Evolutionary conservation across 345 rosid genomes (phyloP).

Genomic region (Lagerstroemia speciosa): DNA sequence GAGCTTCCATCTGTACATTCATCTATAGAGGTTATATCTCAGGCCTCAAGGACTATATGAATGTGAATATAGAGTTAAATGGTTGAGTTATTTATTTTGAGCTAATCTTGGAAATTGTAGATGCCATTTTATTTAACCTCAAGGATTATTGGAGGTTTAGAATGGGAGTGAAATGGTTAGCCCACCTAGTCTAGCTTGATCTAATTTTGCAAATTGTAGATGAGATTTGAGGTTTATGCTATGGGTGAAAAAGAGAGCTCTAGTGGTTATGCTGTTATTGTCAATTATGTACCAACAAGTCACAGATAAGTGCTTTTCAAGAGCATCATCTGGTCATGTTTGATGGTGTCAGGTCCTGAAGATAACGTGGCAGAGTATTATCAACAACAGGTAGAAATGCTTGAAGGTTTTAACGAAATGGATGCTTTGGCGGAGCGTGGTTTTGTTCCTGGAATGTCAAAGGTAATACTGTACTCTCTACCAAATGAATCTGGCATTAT

Average conservation of each 20-base stretch:
- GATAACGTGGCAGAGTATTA: constrained; percentile 90
- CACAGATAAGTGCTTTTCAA: neutral
- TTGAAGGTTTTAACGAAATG: constrained; percentile 93
- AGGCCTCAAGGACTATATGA: neutral
- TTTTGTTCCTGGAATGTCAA: constrained; percentile 78
- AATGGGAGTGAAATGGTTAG: neutral
- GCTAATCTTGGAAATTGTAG: neutral
- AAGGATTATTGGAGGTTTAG: neutral
- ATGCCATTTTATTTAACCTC: neutral
- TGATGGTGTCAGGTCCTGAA: constrained; percentile 57
- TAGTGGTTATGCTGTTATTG: neutral
- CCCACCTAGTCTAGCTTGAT: neutral
- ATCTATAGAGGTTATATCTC: neutral
- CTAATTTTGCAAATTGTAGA: constrained; percentile 15
- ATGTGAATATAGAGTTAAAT: neutral
- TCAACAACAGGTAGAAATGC: constrained; percentile 96
- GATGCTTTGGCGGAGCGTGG: constrained; percentile 92
- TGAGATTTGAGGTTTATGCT: neutral
- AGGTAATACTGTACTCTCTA: constrained; percentile 32
- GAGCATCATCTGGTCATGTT: constrained; percentile 3
- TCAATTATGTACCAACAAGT: neutral
- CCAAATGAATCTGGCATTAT: neutral
- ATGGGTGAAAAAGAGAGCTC: neutral
- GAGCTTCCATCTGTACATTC: neutral
- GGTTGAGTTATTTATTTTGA: neutral